phyloP scores from a whole-genome alignment of 2,329 filamentous ascomycete genomes.

The Neonectria faginata region DNA sequence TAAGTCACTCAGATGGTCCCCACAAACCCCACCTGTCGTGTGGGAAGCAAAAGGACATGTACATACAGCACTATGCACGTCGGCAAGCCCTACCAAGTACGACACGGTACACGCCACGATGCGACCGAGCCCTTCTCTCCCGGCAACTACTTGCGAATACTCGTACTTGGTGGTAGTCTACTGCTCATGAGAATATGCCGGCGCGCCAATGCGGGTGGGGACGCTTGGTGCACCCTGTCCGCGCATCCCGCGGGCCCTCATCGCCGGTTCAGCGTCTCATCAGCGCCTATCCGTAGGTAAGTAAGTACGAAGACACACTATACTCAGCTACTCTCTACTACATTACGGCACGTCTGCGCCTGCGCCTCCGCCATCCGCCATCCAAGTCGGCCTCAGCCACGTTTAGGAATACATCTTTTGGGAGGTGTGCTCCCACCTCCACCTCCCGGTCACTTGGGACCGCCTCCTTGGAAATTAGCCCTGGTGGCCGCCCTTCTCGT shows the following conservation, averaged over 20 bases:
- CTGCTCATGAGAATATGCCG: background rate
- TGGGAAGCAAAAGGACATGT: background rate
- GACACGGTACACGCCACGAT: background rate
- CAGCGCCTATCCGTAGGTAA: background rate
- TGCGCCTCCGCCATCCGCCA: slow-evolving; percentile 13
- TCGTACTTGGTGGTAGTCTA: no score
- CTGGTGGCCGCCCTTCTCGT: background rate
- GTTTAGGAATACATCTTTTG: background rate
- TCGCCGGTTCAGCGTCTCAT: background rate
- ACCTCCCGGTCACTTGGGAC: background rate
- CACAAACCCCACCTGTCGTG: background rate
- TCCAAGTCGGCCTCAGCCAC: slow-evolving; percentile 11
- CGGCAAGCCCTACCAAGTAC: slow-evolving; percentile 1
- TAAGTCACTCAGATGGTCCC: slow-evolving; percentile 1
- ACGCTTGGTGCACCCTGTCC: background rate
- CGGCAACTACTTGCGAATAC: no score
- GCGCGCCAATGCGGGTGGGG: background rate
- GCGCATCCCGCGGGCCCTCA: background rate
- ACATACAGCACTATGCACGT: background rate
- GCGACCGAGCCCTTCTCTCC: no score
- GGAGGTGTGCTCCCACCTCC: slow-evolving; percentile 2
- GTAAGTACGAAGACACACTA: no score
- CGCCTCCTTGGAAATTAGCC: background rate
- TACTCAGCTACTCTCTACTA: no score
- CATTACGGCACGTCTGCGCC: slow-evolving; percentile 1